Evolutionary conservation across 192 early-diverging fungal species (phyloP), one percentile per base, ranked within the genome.

Genomic region (Rhizophagus clarus): DNA sequence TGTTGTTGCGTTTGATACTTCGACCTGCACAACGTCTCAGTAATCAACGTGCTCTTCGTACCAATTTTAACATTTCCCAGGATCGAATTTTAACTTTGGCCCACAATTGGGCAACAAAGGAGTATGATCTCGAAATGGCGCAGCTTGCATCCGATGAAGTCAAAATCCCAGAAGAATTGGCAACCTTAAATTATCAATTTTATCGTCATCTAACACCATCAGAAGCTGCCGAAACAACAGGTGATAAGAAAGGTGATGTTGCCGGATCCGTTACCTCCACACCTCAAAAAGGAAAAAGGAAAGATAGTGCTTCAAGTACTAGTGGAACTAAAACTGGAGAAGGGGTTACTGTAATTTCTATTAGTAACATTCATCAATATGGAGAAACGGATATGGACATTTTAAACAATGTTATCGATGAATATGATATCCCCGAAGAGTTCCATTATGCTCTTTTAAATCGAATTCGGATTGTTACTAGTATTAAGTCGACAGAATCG

Each of bases 1-100:
- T 88, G 10, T 88, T 93, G 5, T 83, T 98, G 42, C 92, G 92
- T 14, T 87, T 99, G 28, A 83, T 99, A 37, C 82, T 96, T n/a
- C 90, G 94, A 68, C 94, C 95, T 3, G 94, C 95, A 26, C 96
- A 97, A 84, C 91, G 97, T n/a, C 89, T 95, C 76, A 94, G 93
- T 74, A 93, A 91, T 77, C 96, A 97, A 79, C 89, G 93, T 80
- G 89, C 85, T 63, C 87, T 83, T 68, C 89, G 82, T 75, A 89
- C 84, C 79, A 89, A 84, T 80, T 88, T 92, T 80, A 84, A 80
- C 40, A 82, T 86, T 40, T 89, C 88, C 22, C 88, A 90, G 56
- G 90, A 93, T 12, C 80, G 85, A 56, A 85, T 92, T 31, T 74
- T 87, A 26, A 87, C 87, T 49, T 77, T 94, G 11, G 92, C 90